Base-by-base conservation (phyloP, 2,329 filamentous ascomycete genomes). In the Aureobasidium vineae region DNA sequence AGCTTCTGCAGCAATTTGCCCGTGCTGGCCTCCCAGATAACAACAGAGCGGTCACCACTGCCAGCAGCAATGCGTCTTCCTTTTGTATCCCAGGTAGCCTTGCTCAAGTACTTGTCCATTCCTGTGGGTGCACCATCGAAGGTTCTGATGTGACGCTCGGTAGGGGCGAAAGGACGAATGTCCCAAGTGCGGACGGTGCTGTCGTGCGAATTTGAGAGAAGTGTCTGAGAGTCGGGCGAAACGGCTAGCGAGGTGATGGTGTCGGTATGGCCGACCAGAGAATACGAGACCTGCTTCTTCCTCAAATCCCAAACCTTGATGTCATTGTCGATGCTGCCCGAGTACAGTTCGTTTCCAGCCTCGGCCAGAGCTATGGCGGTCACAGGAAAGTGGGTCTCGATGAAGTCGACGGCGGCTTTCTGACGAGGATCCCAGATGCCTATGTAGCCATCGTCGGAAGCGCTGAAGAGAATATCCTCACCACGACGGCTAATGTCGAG, bases 291-390 rank as follows among this genome's bases (percentile, higher is more conserved):
- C 7, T 89, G 86, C 78, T 96, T 92, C 81, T 97, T 98, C 71
- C 95, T 88, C 74, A 98, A 80, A 78, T 99, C 95, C 94, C 95
- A 99, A 23, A 96, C 93, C 73, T 93, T 92, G 76, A 99, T 96
- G 72, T 96, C 92, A 75, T 98, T 97, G 79, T 98, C 95, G 71
- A 99, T 97, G 26, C 93, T 91, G 54, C 94, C 94, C 7, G 91
- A 90, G 77, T 95, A 99, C 31, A 99, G 86, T 79, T 98, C 95
- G 76, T 97, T 97, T 21, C 95, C 95, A 1, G 94, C 92, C 76
- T 97, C 92, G 0, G 93, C 89, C n/a, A 98, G 82, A 19, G 92
- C 91, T 6, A 98, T 87, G 0, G 94, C 90, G 1, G 95, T 98
- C 66, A 99, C 87, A 1, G 95, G 95, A 68, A 96, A 96, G 68